Evolutionary conservation across 2,329 filamentous ascomycete genomes (phyloP).

Genomic region (Cladosporium sp.): DNA sequence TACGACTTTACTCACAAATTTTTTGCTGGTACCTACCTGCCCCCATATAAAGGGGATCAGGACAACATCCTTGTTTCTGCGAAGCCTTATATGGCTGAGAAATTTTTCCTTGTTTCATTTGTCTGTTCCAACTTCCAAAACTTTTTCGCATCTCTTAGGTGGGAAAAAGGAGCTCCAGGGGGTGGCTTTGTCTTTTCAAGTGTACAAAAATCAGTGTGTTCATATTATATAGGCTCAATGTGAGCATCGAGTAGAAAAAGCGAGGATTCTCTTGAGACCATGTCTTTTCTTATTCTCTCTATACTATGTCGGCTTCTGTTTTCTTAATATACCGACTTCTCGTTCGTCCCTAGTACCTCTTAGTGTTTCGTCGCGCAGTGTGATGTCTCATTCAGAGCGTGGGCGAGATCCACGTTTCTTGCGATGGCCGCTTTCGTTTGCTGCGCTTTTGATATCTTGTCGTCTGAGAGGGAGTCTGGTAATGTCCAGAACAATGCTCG

Average conservation of each 20-base stretch:
- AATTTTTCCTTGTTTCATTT: background rate
- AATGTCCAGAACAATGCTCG: background rate
- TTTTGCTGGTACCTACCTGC: background rate
- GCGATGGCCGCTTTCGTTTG: background rate
- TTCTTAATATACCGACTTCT: background rate
- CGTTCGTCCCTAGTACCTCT: background rate
- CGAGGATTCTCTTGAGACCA: background rate
- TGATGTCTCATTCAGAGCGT: background rate
- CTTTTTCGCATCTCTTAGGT: background rate
- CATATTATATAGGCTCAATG: background rate
- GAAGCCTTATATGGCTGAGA: background rate
- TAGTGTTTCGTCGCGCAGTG: background rate
- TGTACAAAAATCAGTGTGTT: background rate
- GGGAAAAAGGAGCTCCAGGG: background rate
- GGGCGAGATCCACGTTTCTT: background rate
- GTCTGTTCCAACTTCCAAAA: background rate
- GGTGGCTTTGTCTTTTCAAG: background rate
- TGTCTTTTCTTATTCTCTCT: background rate
- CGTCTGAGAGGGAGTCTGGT: background rate
- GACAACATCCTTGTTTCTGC: background rate
- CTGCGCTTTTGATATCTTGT: background rate
- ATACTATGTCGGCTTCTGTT: background rate
- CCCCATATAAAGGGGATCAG: background rate
- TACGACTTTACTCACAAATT: slow-evolving; percentile 4
- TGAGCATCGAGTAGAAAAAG: background rate